These are phyloP conservation scores for Colletotrichum euphorbiae DNA, from an alignment of 2,329 filamentous ascomycete species.

Conservation along the genomic window DNA sequence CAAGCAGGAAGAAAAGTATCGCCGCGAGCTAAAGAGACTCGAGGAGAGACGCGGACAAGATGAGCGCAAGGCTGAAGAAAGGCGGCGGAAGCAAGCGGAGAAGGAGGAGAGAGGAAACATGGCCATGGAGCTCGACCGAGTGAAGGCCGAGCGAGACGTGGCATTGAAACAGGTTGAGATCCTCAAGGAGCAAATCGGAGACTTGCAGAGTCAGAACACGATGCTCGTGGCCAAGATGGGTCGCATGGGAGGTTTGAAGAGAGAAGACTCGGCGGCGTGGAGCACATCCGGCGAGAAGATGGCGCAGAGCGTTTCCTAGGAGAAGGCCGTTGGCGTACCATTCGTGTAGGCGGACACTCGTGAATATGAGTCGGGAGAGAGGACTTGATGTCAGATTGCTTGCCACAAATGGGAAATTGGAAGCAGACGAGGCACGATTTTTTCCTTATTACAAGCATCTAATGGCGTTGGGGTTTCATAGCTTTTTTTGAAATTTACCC, in stretches of 20 bases:
- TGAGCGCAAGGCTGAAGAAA: constrained; percentile 67
- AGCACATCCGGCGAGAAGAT: constrained; percentile 28
- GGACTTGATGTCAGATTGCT: constrained; percentile 18
- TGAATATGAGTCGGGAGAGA: not conserved
- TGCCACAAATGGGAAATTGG: not conserved
- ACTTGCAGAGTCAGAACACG: constrained; percentile 71
- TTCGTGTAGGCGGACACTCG: not conserved
- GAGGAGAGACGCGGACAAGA: constrained; percentile 74
- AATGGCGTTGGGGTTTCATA: constrained; percentile 32
- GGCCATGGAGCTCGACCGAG: constrained; percentile 64
- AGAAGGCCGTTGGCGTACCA: constrained; percentile 65
- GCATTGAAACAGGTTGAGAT: constrained; percentile 65
- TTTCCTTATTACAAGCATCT: constrained; percentile 17
- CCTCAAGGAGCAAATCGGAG: constrained; percentile 65
- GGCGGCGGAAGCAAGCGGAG: constrained; percentile 62
- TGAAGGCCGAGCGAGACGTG: constrained; percentile 63
- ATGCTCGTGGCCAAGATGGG: constrained; percentile 66
- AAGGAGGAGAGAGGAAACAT: constrained; percentile 64
- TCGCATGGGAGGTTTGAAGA: constrained; percentile 40
- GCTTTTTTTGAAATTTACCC: constrained; percentile 7
- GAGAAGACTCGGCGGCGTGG: constrained; percentile 52
- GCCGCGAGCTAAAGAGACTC: constrained; percentile 71
- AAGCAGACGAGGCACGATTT: constrained; percentile 1
- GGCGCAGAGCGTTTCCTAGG: constrained; percentile 69
- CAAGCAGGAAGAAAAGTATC: constrained; percentile 75